Conservation (phyloP, 495 filamentous ascomycete species). For the Podospora pseudopauciseta region DNA sequence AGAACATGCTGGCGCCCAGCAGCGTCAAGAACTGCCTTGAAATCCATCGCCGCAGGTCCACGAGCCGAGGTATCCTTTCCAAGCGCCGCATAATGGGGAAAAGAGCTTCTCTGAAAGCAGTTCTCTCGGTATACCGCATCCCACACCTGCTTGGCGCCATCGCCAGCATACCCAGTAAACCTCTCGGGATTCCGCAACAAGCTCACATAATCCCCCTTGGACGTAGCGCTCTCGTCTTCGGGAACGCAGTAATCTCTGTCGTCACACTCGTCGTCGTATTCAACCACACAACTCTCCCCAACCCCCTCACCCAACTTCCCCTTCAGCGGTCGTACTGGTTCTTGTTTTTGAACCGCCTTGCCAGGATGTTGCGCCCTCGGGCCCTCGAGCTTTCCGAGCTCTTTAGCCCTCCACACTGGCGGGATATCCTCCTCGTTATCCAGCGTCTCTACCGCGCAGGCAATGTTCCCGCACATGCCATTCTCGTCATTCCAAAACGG, state of each 20-base stretch:
- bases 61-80: slow-evolving; percentile 38
- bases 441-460: slow-evolving; percentile 93
- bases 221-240: slow-evolving; percentile 81
- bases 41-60: slow-evolving; percentile 72
- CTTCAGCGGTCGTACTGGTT: slow-evolving; percentile 68
- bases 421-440: slow-evolving; percentile 95
- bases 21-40: slow-evolving; percentile 74
- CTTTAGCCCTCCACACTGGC: slow-evolving; percentile 82
- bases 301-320: slow-evolving; percentile 81
- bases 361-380: slow-evolving; percentile 86
- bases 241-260: slow-evolving; percentile 96
- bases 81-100: slow-evolving; percentile 48
- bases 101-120: slow-evolving; percentile 76
- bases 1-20: slow-evolving; percentile 60
- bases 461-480: slow-evolving; percentile 95
- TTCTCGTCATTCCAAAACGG: slow-evolving; percentile 94
- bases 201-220: slow-evolving; percentile 94
- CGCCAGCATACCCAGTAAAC: slow-evolving; percentile 89
- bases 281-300: slow-evolving; percentile 91
- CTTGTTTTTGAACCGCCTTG: slow-evolving; percentile 63
- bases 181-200: slow-evolving; percentile 90
- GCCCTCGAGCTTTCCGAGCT: slow-evolving; percentile 88
- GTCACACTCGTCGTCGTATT: slow-evolving; percentile 97
- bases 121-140: slow-evolving; percentile 96
- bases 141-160: slow-evolving; percentile 84